Evolutionary conservation across 805 yeast genomes (phyloP), one percentile per base, ranked within the genome.

Genomic region (Kluyveromyces siamensis): DNA sequence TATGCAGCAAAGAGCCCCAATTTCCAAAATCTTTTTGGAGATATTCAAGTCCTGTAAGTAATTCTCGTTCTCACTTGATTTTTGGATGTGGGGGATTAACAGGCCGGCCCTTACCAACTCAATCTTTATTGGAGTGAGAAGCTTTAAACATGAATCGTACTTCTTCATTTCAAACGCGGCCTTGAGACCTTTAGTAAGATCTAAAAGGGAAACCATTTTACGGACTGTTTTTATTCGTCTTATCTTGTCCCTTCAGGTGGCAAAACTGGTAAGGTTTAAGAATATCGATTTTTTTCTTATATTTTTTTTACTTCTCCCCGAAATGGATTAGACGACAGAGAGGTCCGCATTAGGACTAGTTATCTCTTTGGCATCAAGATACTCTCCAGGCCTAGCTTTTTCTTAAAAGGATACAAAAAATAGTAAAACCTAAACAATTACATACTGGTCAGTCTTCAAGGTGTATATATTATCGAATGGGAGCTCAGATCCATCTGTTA

Each of bases 1-100:
- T 52, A 93, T 80, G 45, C 90, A 77, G 16, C 86, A 77, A 47
- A 91, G 71, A 0, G 96, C 95, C 11, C 96, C 96, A 51, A 89
- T 79, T 65, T 93, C 98, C 45, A 93, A 71, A 40, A 91, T 84
- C 39, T 84, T 80, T 56, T 95, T 81, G 8, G 96, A 81, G 38
- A 88, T 86, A 51, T 76, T 73, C 49, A 89, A 74, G 68, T 90
- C 96, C 50, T 76, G 77, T 36, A 80, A 62, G 49, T 70, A 70
- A 17, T 65, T 62, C 27, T 56, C 62, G 42, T 58, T 59, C 49
- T 75, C 75, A 17, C 59, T 52, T 11, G 58, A 68, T 65, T 57
- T 66, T 46, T 54, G 66, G 48, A 66, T 58, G 46, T 68, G 72
- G 17, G 97, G 97, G 25, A 89, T 79, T 50, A 93, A 76, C 41